Base-by-base conservation (phyloP, 2,329 filamentous ascomycete species). In the Dryadomyces sulphureus region DNA sequence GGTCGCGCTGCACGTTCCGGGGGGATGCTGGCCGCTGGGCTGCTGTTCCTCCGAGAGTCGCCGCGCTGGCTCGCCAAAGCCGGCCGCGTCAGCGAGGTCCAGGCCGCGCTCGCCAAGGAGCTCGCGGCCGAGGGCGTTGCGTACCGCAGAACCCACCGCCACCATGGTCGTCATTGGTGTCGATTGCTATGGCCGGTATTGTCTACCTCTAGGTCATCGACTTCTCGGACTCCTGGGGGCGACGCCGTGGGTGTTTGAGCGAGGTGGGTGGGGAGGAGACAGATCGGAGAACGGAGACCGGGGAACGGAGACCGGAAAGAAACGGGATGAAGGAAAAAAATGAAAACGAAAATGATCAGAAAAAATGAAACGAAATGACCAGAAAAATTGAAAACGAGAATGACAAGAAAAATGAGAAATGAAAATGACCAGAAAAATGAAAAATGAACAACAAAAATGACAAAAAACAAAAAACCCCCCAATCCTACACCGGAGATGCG, bases 1-100 rank as follows among this genome's bases (percentile, higher is more conserved):
- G 70, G 60, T 69, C 6, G 35, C 40, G 3, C 40, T 47, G 17
- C 60, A 67, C 42, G 55, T 72, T 21, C 2, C 24, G 7, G 48
- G 56, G 0, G 38, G 56, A 64, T 77, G 3, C 82, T 74, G 7
- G 57, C 74, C n/a, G n/a, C n/a, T 0, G 68, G 87, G 42, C 89
- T 90, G 49, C 55, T 71, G 9, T 51, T 70, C 16, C 87, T 90
- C 65, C 84, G 83, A 0, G 84, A 90, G 60, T 77, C 70, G 6
- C 75, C 75, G 14, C 71, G 80, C 47, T 90, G 84, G 82, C 73
- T 90, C 34, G 84, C 89, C 55, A 81, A 83, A 54, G 73, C 87
- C 53, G 76, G 76, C 48, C 69, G 68, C n/a, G 58, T 69, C 20
- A 69, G 77, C 14, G 76, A 83, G 57, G 87, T 89, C 50, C 76